Evolutionary conservation across 371 early-diverging fungal species (phyloP).

Genomic region (Haplosporangium sp.): DNA sequence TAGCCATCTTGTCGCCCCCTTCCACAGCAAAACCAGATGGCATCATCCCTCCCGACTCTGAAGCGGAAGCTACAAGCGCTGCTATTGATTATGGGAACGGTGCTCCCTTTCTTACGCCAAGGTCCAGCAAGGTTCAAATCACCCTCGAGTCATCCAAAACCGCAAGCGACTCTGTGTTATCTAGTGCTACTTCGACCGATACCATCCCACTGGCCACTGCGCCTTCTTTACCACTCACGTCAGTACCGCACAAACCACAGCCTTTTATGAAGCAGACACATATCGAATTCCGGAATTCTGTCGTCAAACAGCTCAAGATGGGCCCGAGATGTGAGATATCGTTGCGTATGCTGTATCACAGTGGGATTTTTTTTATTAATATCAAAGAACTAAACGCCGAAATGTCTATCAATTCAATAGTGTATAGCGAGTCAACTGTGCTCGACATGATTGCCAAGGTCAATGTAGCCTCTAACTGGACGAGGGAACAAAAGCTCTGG

Average conservation of each 20-base stretch:
- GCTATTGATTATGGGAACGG: too few relatives aligned
- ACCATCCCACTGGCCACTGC: too few relatives aligned
- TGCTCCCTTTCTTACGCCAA: too few relatives aligned
- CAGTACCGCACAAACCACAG: background rate
- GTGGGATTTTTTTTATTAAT: too few relatives aligned
- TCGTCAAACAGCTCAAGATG: slow-evolving; percentile 33
- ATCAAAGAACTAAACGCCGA: background rate
- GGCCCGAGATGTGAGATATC: slow-evolving; percentile 20
- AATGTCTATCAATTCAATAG: slow-evolving; percentile 8
- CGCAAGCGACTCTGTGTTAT: too few relatives aligned
- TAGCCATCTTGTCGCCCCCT: slow-evolving; percentile 30
- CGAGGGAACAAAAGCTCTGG: slow-evolving; percentile 29
- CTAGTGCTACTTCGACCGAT: too few relatives aligned
- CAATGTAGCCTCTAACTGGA: slow-evolving; percentile 34
- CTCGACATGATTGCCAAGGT: slow-evolving; percentile 26
- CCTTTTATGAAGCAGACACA: slow-evolving; percentile 2
- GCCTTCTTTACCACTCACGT: background rate
- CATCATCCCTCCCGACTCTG: too few relatives aligned
- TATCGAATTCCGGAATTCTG: slow-evolving; percentile 4
- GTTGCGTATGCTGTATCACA: background rate
- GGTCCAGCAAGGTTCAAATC: too few relatives aligned
- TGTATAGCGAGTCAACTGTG: slow-evolving; percentile 21
- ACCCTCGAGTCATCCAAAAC: too few relatives aligned
- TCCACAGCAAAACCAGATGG: background rate
- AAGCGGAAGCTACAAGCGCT: too few relatives aligned